Evolutionary conservation across 495 filamentous ascomycete species (phyloP), one percentile per base, ranked within the genome.

Genomic region (Tuber melanosporum): DNA sequence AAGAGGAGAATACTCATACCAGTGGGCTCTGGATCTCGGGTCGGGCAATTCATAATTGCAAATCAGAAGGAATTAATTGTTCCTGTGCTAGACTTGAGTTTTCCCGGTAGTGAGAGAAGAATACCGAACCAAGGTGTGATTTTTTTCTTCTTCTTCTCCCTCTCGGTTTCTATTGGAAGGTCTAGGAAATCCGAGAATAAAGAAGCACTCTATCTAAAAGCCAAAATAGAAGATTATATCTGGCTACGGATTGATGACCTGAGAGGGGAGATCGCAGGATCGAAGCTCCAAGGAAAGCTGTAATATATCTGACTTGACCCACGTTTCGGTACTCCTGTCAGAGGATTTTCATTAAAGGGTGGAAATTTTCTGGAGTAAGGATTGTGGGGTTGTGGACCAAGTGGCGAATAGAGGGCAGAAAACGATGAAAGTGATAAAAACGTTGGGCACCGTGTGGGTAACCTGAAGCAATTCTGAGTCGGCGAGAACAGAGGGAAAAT

Each of bases 1-100:
- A 15, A 47, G 15, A 17, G 15, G 45, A 19, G 19, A 41, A 41
- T 36, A 45, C 66, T 71, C 77, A 69, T 80, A 80, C 82, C 81
- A 4, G 76, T 70, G 17, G 82, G 82, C 71, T 83, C 82, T 14
- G 79, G 82, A 70, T 83, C 82, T 74, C 77, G 77, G 14, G 82
- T 83, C 20, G 79, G 82, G 44, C 73, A 83, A 77, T 83, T 83
- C 82, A 83, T 83, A 32, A n/a, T 77, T 17, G 57, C 26, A 66
- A 66, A 66, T 66, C 26, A 15, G 57, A 66, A 66, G n/a, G 14
- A 66, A 32, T 17, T 4, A 66, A 62, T 32, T 22, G 12, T 32
- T 66, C 19, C 14, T 12, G 57, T 36, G 26, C 26, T 36, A 19
- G 26, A 66, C 57, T 36, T 36, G 32, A 8, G 32, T 15, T 36